Evolutionary conservation across 2,329 filamentous ascomycete genomes (phyloP).

Genomic region (Monosporascus sp.): DNA sequence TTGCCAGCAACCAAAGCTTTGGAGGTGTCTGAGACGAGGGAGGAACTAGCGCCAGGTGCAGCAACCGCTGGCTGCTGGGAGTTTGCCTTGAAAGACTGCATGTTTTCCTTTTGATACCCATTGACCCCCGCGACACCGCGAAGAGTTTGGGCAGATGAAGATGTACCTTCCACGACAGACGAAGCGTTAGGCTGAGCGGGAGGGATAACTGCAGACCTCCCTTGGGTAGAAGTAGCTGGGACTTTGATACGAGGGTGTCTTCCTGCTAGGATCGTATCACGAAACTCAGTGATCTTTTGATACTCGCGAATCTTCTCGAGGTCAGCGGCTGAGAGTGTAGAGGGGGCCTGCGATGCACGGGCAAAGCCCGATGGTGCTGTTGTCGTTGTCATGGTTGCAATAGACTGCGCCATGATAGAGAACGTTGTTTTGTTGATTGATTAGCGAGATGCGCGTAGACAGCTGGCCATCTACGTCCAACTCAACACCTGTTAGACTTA

Average conservation of each 20-base stretch:
- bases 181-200: constrained; percentile 17
- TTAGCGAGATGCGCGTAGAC: neutral
- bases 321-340: constrained; percentile 28
- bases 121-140: constrained; percentile 16
- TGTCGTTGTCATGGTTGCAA: constrained; percentile 6
- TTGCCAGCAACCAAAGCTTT: constrained; percentile 43
- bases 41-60: constrained; percentile 13
- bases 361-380: constrained; percentile 12
- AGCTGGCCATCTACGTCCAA: neutral
- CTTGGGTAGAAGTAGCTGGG: constrained; percentile 29
- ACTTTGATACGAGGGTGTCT: constrained; percentile 61
- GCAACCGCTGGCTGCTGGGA: constrained; percentile 28
- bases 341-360: constrained; percentile 10
- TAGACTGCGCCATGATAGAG: constrained; percentile 19
- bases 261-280: constrained; percentile 75
- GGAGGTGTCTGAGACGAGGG: constrained; percentile 31
- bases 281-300: constrained; percentile 74
- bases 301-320: constrained; percentile 62
- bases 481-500: neutral
- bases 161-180: constrained; percentile 16
- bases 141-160: constrained; percentile 9
- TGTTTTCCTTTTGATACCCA: constrained; percentile 25
- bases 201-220: constrained; percentile 16
- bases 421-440: constrained; percentile 1
- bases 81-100: constrained; percentile 31